Evolutionary conservation across 768 basidiomycete species (phyloP).

Genomic region (Phaffia australis): DNA sequence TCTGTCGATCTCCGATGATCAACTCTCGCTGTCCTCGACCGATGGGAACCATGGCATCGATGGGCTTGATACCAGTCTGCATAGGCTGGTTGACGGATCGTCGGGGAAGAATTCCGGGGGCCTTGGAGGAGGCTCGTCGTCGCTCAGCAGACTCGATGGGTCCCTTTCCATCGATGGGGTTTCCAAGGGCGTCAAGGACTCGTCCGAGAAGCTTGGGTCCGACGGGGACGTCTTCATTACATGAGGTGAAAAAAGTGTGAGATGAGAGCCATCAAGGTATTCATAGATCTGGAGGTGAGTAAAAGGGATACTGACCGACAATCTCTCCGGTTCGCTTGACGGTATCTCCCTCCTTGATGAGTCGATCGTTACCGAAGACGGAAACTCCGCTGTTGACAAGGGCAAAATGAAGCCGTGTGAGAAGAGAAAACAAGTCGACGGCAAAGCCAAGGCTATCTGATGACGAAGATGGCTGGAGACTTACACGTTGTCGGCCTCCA

Average conservation of each 20-base stretch:
- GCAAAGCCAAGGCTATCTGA: neutral
- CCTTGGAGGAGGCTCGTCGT: constrained; percentile 95
- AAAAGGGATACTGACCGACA: constrained; percentile 47
- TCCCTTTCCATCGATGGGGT: constrained; percentile 99
- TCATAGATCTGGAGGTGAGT: neutral
- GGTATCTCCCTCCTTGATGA: constrained; percentile 99
- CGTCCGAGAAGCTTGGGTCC: constrained; percentile 94
- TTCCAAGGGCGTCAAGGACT: constrained; percentile 98
- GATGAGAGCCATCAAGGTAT: neutral
- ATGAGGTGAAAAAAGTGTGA: neutral
- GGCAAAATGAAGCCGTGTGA: neutral
- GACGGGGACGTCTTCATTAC: constrained; percentile 64
- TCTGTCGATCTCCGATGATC: constrained; percentile 99
- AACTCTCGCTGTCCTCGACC: constrained; percentile 99
- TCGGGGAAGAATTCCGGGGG: constrained; percentile 97
- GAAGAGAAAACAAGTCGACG: neutral
- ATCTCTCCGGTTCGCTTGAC: constrained; percentile 99
- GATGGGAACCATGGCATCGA: constrained; percentile 99
- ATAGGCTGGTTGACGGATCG: constrained; percentile 99
- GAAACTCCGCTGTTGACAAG: constrained; percentile 90
- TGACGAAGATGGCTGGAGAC: constrained; percentile 8
- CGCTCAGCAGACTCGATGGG: constrained; percentile 88
- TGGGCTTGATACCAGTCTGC: constrained; percentile 99
- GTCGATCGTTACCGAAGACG: constrained; percentile 95
- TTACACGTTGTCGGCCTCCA: constrained; percentile 70